A percentile compares a stretch with the other conserved stretches of the same genome.
These are phyloP conservation scores for Comarum palustre DNA, from an alignment of 306 rosid species.

Conservation along the genomic window DNA sequence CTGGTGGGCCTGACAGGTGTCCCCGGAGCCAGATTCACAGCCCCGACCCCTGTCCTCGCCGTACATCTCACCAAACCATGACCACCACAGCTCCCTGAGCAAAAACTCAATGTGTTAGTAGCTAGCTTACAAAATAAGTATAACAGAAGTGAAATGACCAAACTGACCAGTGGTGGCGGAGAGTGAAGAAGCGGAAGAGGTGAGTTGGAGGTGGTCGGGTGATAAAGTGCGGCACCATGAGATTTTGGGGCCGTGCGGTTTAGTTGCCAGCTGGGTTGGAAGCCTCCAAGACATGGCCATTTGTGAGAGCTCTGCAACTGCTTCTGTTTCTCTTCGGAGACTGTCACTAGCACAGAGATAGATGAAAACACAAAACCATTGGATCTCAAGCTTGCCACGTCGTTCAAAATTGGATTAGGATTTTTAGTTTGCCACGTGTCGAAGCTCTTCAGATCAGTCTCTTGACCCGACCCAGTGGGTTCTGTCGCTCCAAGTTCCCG, in stretches of 20 bases:
- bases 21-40: conserved; percentile 61
- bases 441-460: neutral
- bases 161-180: conserved; percentile 12
- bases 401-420: conserved; percentile 32
- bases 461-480: neutral
- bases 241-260: conserved; percentile 15
- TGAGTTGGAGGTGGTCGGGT: conserved; percentile 25
- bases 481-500: neutral
- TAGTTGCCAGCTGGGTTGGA: conserved; percentile 40
- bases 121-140: neutral
- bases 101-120: neutral
- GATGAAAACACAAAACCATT: neutral
- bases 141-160: neutral
- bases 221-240: conserved; percentile 47
- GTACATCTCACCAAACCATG: conserved; percentile 35
- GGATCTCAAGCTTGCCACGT: conserved; percentile 48
- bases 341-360: neutral
- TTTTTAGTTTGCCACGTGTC: conserved; percentile 33
- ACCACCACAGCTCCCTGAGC: conserved; percentile 29
- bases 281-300: conserved; percentile 57
- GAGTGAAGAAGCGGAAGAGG: conserved; percentile 27
- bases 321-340: neutral
- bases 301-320: neutral
- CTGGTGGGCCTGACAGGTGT: conserved; percentile 75
- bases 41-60: conserved; percentile 37